Evolutionary conservation across 202 grass and related monocot genomes (phyloP), one percentile per base, ranked within the genome.

Genomic region (Eragrostis tef): DNA sequence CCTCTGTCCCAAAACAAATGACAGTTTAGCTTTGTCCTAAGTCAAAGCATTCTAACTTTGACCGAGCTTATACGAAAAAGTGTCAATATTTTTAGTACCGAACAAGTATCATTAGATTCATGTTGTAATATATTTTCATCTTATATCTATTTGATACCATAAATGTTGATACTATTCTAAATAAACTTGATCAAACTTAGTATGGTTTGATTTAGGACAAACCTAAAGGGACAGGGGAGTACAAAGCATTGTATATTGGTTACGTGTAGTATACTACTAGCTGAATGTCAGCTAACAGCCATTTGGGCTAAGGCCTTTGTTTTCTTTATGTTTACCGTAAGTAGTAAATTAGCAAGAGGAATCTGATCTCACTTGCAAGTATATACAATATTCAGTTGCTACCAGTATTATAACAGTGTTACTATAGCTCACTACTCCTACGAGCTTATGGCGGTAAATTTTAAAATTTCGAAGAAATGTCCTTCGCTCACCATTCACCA

Each of bases 351-450:
- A 24, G 16, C 46, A 82, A n/a, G 59, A 64, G 44, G 71, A 77
- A 82, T 70, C 53, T 77, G 79, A 82, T 87, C 56, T 83, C 56
- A 36, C 54, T 70, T 64, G 52, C 31, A 11, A 22, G 21, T 21
- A 26, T 1, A 46, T 48, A 14, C 62, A 63, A 26, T 1, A 46
- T 48, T 48, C 62, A 63, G 44, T 10, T 48, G 7, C 44, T 47
- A 12, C 34, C 34, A 54, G 4, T 52, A 17, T 61, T 21, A 69
- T 5, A 17, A 29, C 60, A 2, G 4, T 72, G 66, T 39, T 31
- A 3, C 19, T 17, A 36, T 39, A 6, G 34, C 34, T 39, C 34
- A 0, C 34, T 6, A 39, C 36, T n/a, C 52, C 17, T 29, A 10
- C 27, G 39, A 16, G 10, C 34, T 47, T 12, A 16, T 60, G 70